phyloP scores from a whole-genome alignment of 2,329 filamentous ascomycete genomes.

The Fusarium sp. region DNA sequence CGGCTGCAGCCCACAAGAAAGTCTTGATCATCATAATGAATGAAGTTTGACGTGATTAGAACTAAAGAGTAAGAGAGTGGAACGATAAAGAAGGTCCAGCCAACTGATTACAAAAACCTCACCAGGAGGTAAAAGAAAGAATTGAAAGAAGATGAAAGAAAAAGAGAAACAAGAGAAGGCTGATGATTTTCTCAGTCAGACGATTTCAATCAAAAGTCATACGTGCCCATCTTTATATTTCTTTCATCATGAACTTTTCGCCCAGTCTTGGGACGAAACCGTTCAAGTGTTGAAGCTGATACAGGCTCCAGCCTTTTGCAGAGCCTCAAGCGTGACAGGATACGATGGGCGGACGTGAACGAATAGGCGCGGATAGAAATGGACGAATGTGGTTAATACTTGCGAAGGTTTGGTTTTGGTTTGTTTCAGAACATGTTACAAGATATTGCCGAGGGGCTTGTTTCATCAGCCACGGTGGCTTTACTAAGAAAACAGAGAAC shows the following conservation, averaged over 20 bases:
- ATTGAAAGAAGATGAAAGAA: background rate
- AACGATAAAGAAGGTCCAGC: constrained; percentile 3
- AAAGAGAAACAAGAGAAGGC: background rate
- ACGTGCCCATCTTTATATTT: constrained; percentile 8
- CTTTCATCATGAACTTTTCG: background rate
- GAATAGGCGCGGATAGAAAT: background rate
- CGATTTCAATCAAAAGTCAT: background rate
- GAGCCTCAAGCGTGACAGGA: background rate
- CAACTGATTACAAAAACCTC: constrained; percentile 7
- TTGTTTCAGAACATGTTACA: constrained; percentile 15
- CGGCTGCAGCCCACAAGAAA: constrained; percentile 4
- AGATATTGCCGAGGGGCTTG: background rate
- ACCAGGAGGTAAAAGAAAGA: constrained; percentile 18
- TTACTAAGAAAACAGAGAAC: background rate
- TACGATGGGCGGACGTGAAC: background rate
- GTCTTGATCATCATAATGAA: constrained; percentile 10
- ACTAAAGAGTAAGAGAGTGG: background rate
- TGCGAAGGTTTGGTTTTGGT: background rate
- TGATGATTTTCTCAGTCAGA: background rate
- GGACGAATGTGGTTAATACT: background rate
- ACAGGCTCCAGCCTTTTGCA: background rate
- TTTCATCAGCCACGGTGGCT: constrained; percentile 8
- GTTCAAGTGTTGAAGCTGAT: background rate
- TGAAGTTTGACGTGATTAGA: background rate
- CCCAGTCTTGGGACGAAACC: constrained; percentile 6